Evolutionary conservation across 768 basidiomycete species (phyloP).

Genomic region (Mrakia frigida): DNA sequence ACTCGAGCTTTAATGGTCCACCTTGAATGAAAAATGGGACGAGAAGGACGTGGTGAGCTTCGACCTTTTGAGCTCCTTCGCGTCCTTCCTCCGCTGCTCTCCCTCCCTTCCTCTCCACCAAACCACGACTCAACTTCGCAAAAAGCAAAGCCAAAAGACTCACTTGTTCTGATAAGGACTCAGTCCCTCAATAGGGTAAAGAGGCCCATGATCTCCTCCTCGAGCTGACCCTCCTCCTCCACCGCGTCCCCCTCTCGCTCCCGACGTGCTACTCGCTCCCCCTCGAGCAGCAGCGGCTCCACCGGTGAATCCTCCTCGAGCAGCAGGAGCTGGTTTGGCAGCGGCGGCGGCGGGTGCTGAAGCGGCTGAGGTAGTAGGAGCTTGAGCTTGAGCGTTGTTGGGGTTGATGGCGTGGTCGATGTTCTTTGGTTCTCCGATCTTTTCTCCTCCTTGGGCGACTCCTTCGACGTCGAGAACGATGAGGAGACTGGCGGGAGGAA

Average conservation of each 20-base stretch:
- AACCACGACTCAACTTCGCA: not conserved
- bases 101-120: not conserved
- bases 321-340: slow-evolving; percentile 34
- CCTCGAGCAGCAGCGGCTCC: slow-evolving; percentile 30
- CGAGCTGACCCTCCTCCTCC: slow-evolving; percentile 27
- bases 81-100: not conserved
- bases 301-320: slow-evolving; percentile 28
- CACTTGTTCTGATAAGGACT: slow-evolving; percentile 92
- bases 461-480: slow-evolving; percentile 59
- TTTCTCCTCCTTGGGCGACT: slow-evolving; percentile 12
- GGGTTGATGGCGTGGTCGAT: slow-evolving; percentile 25
- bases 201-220: slow-evolving; percentile 40
- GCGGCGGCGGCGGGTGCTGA: slow-evolving; percentile 39
- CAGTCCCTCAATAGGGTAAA: slow-evolving; percentile 85
- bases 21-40: slow-evolving; percentile 33
- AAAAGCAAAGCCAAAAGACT: too few species aligned
- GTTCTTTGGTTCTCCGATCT: slow-evolving; percentile 30
- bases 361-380: slow-evolving; percentile 39
- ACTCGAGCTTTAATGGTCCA: slow-evolving; percentile 98
- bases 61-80: not conserved
- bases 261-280: slow-evolving; percentile 24
- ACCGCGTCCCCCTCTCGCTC: slow-evolving; percentile 12
- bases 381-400: too few species aligned
- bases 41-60: not conserved
- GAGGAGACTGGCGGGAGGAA: slow-evolving; percentile 55